Evolutionary conservation across 2,329 filamentous ascomycete species (phyloP).

Genomic region (Pestalotiopsis fici): DNA sequence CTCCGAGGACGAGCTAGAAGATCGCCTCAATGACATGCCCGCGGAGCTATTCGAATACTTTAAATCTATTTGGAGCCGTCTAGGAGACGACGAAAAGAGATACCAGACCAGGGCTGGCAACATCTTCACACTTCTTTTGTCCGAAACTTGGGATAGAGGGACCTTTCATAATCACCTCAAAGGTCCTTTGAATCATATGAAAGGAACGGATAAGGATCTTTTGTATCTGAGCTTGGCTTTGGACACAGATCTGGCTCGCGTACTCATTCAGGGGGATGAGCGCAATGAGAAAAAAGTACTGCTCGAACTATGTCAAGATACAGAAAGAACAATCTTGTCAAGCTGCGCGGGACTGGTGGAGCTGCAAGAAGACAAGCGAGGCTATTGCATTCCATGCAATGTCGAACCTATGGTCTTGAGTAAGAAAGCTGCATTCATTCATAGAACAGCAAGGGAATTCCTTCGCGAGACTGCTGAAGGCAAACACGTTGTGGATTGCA

Average conservation of each 20-base stretch:
- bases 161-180: too few relatives aligned
- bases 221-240: neutral
- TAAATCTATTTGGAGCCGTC: neutral
- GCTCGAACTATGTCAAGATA: neutral
- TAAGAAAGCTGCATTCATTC: neutral
- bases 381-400: neutral
- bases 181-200: neutral
- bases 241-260: neutral
- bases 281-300: neutral
- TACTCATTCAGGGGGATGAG: neutral
- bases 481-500: neutral
- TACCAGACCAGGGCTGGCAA: neutral
- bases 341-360: neutral
- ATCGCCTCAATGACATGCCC: neutral
- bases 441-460: neutral
- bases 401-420: neutral
- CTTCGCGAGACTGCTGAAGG: neutral
- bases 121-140: neutral
- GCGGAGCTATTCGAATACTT: neutral
- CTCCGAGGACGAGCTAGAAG: neutral
- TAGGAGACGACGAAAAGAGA: neutral
- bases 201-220: neutral
- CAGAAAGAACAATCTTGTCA: neutral
- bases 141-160: neutral
- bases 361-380: neutral